Evolutionary conservation across 495 filamentous ascomycete genomes (phyloP).

Genomic region (Lophiotrema nucula): DNA sequence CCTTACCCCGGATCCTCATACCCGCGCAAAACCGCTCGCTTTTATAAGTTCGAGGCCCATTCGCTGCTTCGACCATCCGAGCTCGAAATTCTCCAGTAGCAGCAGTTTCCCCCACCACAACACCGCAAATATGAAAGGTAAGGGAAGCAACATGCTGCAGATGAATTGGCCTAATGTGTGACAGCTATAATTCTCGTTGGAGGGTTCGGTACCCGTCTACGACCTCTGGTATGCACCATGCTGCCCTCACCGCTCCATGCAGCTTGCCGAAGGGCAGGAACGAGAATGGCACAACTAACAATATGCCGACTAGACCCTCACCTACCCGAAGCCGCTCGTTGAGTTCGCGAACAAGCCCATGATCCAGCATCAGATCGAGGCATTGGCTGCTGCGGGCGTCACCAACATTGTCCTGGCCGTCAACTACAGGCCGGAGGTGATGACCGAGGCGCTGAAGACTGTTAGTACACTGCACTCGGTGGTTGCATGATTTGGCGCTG

Average conservation of each 20-base stretch:
- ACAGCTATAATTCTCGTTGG: conserved; percentile 98
- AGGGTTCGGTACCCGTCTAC: conserved; percentile 96
- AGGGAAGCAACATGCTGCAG: neutral
- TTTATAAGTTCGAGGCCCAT: conserved; percentile 12
- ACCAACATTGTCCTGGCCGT: conserved; percentile 98
- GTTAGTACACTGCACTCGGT: conserved; percentile 37
- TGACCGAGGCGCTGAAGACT: conserved; percentile 74
- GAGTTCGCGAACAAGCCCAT: conserved; percentile 99
- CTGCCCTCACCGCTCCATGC: conserved; percentile 22
- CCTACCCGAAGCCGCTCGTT: conserved; percentile 93
- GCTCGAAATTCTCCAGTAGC: neutral
- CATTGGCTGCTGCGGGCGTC: conserved; percentile 89
- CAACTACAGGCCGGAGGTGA: conserved; percentile 97
- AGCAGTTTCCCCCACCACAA: neutral
- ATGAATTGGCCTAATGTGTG: neutral
- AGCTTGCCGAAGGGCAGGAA: conserved; percentile 1
- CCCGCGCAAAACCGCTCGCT: neutral
- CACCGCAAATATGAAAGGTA: conserved; percentile 36
- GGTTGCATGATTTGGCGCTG: neutral
- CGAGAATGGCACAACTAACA: conserved; percentile 18
- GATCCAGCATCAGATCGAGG: conserved; percentile 98
- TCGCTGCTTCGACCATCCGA: conserved; percentile 7
- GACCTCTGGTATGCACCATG: conserved; percentile 78
- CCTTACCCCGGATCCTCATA: neutral
- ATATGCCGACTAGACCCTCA: conserved; percentile 70